Evolutionary conservation across 495 filamentous ascomycete genomes (phyloP), one percentile per base, ranked within the genome.

Genomic region (Hypoxylon trugodes): DNA sequence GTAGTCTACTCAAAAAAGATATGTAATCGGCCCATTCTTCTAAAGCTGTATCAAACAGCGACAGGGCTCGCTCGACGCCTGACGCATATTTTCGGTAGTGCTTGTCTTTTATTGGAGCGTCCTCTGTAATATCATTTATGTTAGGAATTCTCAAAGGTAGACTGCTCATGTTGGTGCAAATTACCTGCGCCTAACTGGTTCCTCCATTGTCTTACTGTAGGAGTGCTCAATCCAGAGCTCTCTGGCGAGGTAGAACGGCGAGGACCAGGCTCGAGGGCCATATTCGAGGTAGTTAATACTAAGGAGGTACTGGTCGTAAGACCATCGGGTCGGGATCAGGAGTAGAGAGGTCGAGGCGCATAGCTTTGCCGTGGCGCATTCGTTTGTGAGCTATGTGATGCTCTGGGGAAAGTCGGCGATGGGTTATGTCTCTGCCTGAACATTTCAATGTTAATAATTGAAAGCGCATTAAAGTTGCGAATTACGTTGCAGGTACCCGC

Each of bases 1-100:
- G 78, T 19, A 98, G 80, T 28, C 95, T 88, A 68, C 89, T 92
- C 26, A 99, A 81, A 73, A 98, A 98, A 7, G 94, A 96, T 71
- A 99, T 98, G 71, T 99, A 99, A 73, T 99, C 95, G 28, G 96
- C 94, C 95, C 95, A 99, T 86, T 98, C 95, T 75, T 97, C 92
- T 62, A 97, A 80, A 43, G 92, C 86, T 16, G 89, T 93, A 76
- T 99, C 95, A 76, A 97, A 99, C 22, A 96, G 78, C 22, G 90
- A 87, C 62, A 99, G 81, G 33, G 93, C 91, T 73, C 93, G 83
- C 70, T 97, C 93, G 53, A 99, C 87, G 46, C 86, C 87, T 33
- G 89, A 89, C 19, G 91, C 91, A 87, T 97, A 99, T 66, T 91
- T 86, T 59, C 94, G 91, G 70, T 92, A 96, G 64, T 85, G 84